Conservation (phyloP, 1,139 yeast genomes). For the Groenewaldozyma auringiensis region DNA sequence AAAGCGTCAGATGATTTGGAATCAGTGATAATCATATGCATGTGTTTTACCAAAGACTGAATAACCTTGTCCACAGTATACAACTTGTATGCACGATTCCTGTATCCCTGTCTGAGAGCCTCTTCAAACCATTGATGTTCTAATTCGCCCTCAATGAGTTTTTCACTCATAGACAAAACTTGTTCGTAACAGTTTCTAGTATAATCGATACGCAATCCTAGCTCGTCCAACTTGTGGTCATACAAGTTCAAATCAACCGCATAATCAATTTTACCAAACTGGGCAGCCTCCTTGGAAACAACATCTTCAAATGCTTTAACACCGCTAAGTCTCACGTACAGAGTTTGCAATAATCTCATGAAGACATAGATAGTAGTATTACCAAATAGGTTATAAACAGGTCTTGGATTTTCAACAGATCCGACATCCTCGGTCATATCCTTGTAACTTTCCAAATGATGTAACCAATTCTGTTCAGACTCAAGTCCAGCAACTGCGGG, state of each 20-base stretch:
- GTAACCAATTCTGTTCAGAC: constrained; percentile 17
- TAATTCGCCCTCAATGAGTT: constrained; percentile 79
- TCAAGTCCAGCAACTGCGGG: constrained; percentile 5
- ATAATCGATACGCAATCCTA: constrained; percentile 67
- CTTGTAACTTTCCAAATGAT: constrained; percentile 16
- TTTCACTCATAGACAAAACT: constrained; percentile 61
- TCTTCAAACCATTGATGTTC: constrained; percentile 97
- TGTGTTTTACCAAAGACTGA: constrained; percentile 82
- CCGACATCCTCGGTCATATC: constrained; percentile 19
- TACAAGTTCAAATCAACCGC: constrained; percentile 82
- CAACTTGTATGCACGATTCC: constrained; percentile 84
- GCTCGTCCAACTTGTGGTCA: constrained; percentile 72
- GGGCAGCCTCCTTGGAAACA: constrained; percentile 59
- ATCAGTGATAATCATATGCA: constrained; percentile 74
- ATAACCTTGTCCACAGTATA: constrained; percentile 92
- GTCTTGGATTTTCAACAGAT: constrained; percentile 21
- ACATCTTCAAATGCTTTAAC: constrained; percentile 59
- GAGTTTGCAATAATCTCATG: constrained; percentile 74
- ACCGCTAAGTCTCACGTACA: constrained; percentile 73
- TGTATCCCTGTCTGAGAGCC: constrained; percentile 86
- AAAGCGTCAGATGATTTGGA: constrained; percentile 76
- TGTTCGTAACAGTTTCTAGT: constrained; percentile 68
- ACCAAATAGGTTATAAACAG: constrained; percentile 69
- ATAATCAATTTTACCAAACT: constrained; percentile 63
- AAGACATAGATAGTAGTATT: constrained; percentile 90